These are phyloP conservation scores for Wickerhamiella cacticola DNA, from an alignment of 805 yeast genomes.

Conservation along the genomic window DNA sequence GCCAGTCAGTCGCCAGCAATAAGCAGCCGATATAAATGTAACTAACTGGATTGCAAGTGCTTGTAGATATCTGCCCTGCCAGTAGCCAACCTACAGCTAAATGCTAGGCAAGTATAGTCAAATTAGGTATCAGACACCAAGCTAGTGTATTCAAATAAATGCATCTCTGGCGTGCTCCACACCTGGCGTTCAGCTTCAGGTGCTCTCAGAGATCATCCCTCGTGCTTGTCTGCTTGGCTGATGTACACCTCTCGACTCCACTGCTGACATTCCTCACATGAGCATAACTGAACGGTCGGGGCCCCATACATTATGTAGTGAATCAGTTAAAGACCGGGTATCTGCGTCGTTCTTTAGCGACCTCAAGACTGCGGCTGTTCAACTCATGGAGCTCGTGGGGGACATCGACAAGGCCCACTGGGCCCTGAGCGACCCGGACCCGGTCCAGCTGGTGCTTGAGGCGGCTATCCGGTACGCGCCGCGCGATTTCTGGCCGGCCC, in stretches of 20 bases:
- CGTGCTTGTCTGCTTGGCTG: too few species aligned
- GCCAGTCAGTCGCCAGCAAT: too few species aligned
- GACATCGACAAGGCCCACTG: constrained; percentile 15
- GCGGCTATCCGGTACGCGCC: constrained; percentile 13
- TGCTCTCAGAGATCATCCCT: too few species aligned
- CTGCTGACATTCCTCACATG: not conserved
- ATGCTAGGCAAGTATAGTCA: too few species aligned
- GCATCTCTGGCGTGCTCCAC: too few species aligned
- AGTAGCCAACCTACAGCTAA: too few species aligned
- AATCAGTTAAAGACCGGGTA: not conserved
- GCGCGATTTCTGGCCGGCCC: constrained; percentile 6
- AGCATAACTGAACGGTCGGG: constrained; percentile 4
- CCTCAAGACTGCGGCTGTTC: not conserved
- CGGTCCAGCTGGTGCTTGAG: constrained; percentile 14
- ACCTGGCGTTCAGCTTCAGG: too few species aligned
- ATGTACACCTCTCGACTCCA: not conserved
- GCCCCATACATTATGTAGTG: not conserved
- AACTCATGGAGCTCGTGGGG: constrained; percentile 11
- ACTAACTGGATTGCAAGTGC: too few species aligned
- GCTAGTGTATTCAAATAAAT: too few species aligned
- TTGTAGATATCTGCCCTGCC: too few species aligned
- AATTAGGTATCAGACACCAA: too few species aligned
- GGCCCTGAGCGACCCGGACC: constrained; percentile 17
- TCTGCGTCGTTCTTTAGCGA: not conserved
- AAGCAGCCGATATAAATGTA: too few species aligned